Evolutionary conservation across 352 stramenopile genomes (phyloP).

Genomic region (Pilasporangium apinafurcum): DNA sequence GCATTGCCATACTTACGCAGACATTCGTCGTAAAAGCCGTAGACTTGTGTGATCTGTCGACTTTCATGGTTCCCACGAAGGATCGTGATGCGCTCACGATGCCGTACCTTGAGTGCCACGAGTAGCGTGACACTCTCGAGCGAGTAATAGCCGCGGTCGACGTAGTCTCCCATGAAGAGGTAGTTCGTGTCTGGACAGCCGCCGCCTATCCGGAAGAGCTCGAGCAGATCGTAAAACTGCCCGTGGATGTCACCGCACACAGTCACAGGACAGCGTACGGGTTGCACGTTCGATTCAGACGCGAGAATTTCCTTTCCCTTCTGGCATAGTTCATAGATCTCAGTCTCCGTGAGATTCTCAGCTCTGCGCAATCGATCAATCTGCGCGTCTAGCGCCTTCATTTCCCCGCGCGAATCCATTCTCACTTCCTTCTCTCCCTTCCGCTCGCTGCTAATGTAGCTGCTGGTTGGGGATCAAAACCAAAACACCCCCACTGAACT

Average conservation of each 20-base stretch:
- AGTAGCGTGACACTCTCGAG: slow-evolving; percentile 81
- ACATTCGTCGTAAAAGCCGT: slow-evolving; percentile 74
- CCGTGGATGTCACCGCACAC: slow-evolving; percentile 88
- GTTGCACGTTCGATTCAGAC: slow-evolving; percentile 83
- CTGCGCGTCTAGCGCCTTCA: slow-evolving; percentile 84
- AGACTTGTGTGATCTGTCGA: slow-evolving; percentile 20
- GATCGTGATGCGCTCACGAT: slow-evolving; percentile 84
- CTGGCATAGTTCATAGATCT: slow-evolving; percentile 87
- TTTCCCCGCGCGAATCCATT: slow-evolving; percentile 75
- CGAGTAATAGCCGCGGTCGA: slow-evolving; percentile 87
- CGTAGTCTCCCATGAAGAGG: slow-evolving; percentile 89
- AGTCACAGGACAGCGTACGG: slow-evolving; percentile 79
- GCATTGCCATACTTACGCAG: slow-evolving; percentile 74
- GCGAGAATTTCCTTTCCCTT: slow-evolving; percentile 87
- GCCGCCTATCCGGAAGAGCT: slow-evolving; percentile 88
- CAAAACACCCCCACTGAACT: neutral
- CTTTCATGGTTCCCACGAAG: slow-evolving; percentile 62
- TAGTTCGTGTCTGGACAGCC: slow-evolving; percentile 87
- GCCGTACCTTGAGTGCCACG: slow-evolving; percentile 79
- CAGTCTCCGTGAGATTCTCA: slow-evolving; percentile 86
- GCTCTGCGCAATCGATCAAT: slow-evolving; percentile 75
- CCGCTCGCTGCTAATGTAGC: neutral
- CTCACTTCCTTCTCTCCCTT: slow-evolving; percentile 1
- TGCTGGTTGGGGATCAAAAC: neutral
- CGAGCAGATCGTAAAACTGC: slow-evolving; percentile 86